Evolutionary conservation across 495 filamentous ascomycete species (phyloP), one percentile per base, ranked within the genome.

Genomic region (Xylaria scruposa): DNA sequence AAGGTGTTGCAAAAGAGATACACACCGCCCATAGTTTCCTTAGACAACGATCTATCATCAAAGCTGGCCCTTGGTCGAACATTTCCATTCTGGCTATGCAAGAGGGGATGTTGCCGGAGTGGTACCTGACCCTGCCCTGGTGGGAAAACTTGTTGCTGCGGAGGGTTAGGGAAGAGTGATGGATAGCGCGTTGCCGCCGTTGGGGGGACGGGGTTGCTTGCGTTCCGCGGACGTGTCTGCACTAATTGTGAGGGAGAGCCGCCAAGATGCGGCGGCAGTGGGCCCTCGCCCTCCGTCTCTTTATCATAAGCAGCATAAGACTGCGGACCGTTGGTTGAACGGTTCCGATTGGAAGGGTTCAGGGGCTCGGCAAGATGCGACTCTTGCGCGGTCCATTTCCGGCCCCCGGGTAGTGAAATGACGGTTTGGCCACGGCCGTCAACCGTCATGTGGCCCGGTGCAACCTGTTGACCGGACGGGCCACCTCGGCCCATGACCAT

Each of bases 331-430:
- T 79, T 77, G 13, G 78, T 78, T 13, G 78, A 73, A 1, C 79
- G 77, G 42, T 82, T 77, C 6, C 78, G 78, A 58, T 80, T 82
- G 40, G 79, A 75, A 15, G 78, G 71, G 33, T 82, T 79, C n/a
- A 86, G 78, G 59, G 85, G 85, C 58, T 82, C 79, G 0, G 81
- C 65, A 13, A 86, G 77, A 59, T 81, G 79, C 8, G 84, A 86
- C 70, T 86, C 83, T 65, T 86, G 81, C 29, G 80, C 49, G 36
- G 78, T 82, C 85, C 85, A 86, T 51, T 76, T 74, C 69, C 80
- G 75, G 51, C 75, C 68, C 0, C 38, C 69, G 21, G 68, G 58
- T 31, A 76, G 51, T 49, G 79, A 74, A 42, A 78, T 61, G 36
- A 77, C 72, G 38, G 73, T 63, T 42, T 73, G 71, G 21, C 71